Percentiles rank a stretch among this genome's conserved stretches.
These are phyloP conservation scores for Eimeria sp. DNA, from an alignment of 169 alveolate genomes.

Conservation along the genomic window DNA sequence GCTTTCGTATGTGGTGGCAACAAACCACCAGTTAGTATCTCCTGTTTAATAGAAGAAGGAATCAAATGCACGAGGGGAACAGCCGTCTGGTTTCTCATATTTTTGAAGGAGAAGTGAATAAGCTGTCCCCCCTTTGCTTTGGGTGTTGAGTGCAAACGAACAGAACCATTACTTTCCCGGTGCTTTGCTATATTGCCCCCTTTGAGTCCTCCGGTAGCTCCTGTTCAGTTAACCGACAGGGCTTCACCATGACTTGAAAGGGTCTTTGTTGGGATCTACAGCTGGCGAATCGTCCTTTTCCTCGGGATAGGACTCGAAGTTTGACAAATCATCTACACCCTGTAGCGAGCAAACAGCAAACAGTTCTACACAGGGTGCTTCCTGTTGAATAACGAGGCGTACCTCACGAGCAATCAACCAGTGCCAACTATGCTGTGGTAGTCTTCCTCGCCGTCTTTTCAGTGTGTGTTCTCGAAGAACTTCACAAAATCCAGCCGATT, in stretches of 20 bases:
- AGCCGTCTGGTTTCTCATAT: background rate
- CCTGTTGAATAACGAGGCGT: background rate
- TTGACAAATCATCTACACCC: slow-evolving; percentile 79
- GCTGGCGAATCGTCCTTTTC: slow-evolving; percentile 83
- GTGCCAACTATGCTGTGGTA: background rate
- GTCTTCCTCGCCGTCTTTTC: background rate
- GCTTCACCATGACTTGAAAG: slow-evolving; percentile 81
- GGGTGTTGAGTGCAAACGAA: background rate
- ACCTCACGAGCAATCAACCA: background rate
- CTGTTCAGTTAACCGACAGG: background rate
- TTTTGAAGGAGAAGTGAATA: background rate
- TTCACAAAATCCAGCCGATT: background rate
- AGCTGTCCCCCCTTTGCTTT: background rate
- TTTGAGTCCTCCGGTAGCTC: background rate
- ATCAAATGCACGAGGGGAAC: background rate
- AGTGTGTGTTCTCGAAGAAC: background rate
- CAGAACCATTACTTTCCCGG: background rate
- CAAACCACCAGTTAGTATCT: background rate
- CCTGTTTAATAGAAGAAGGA: slow-evolving; percentile 1
- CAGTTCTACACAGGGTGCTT: background rate
- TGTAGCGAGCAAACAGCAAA: background rate
- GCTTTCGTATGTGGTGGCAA: background rate
- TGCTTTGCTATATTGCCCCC: background rate
- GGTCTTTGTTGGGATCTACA: slow-evolving; percentile 82
- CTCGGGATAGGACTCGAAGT: slow-evolving; percentile 84